Percentiles rank a stretch among this genome's conserved stretches.
Evolutionary conservation across 2,329 filamentous ascomycete species (phyloP).

Genomic region (Macrophomina pseudophaseolina): DNA sequence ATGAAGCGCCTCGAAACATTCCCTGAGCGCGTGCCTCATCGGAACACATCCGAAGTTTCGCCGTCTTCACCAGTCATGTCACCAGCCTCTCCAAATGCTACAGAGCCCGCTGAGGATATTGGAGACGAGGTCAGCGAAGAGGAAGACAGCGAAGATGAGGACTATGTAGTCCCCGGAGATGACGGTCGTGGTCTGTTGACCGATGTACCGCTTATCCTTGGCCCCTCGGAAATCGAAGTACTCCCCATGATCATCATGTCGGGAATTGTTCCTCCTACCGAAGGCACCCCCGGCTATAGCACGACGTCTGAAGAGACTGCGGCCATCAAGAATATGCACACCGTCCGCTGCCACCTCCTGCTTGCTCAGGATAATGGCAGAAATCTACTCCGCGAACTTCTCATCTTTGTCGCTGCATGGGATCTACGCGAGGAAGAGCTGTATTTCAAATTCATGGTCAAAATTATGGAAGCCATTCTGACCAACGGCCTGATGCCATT

Average conservation of each 20-base stretch:
- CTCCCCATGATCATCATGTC: constrained; percentile 97
- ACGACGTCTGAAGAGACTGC: constrained; percentile 57
- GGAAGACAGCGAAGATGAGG: constrained; percentile 75
- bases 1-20: constrained; percentile 53
- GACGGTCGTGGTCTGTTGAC: constrained; percentile 84
- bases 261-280: constrained; percentile 83
- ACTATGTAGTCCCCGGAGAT: constrained; percentile 72
- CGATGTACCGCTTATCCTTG: constrained; percentile 91
- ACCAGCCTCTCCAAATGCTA: constrained; percentile 39
- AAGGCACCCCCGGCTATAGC: constrained; percentile 64
- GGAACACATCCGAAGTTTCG: constrained; percentile 46
- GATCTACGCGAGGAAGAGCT: constrained; percentile 91
- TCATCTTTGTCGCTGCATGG: constrained; percentile 98
- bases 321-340: constrained; percentile 77
- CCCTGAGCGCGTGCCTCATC: constrained; percentile 32
- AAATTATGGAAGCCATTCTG: constrained; percentile 92
- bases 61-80: constrained; percentile 32
- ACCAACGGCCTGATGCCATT: constrained; percentile 89
- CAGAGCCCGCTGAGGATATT: constrained; percentile 32
- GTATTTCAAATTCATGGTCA: constrained; percentile 95
- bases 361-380: constrained; percentile 88
- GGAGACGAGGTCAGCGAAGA: constrained; percentile 55
- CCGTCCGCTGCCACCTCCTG: constrained; percentile 86
- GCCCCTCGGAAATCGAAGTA: constrained; percentile 93
- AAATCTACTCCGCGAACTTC: constrained; percentile 84